Evolutionary conservation across 257 asterid genomes (phyloP).

Genomic region (Parsonsia alboflavescens): DNA sequence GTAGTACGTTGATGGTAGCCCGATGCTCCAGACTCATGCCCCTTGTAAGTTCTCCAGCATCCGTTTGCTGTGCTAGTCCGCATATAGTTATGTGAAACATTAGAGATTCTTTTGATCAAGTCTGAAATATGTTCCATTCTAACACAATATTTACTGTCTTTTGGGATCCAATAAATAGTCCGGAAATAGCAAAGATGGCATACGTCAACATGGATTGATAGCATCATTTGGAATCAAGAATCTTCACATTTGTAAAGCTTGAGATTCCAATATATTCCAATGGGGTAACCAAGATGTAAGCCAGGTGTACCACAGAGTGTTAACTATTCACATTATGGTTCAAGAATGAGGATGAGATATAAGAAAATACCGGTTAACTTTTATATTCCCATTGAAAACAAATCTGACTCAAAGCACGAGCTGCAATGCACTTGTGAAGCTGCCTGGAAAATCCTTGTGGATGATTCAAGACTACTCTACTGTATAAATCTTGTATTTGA

Average conservation of each 20-base stretch:
- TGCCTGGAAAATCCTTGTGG: slow-evolving; percentile 82
- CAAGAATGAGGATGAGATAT: not conserved
- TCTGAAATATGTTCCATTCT: not conserved
- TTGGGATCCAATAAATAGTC: not conserved
- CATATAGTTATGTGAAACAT: not conserved
- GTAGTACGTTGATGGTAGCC: slow-evolving; percentile 83
- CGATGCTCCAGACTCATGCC: slow-evolving; percentile 82
- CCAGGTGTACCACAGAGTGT: not conserved
- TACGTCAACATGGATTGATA: not conserved
- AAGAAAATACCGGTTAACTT: slow-evolving; percentile 71
- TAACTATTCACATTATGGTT: not conserved
- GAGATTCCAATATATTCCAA: not conserved
- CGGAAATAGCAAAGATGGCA: too few species aligned
- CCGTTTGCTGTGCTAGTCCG: slow-evolving; percentile 95
- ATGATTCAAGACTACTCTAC: slow-evolving; percentile 74
- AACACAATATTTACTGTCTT: not conserved
- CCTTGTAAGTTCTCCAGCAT: slow-evolving; percentile 91
- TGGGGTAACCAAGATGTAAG: not conserved
- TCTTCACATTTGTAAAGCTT: not conserved
- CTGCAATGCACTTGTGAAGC: slow-evolving; percentile 90
- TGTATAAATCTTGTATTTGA: slow-evolving; percentile 87
- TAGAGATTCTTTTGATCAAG: not conserved
- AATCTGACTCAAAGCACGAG: slow-evolving; percentile 84
- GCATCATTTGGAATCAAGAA: not conserved
- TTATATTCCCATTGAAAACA: slow-evolving; percentile 88